Conservation (phyloP, 2,329 filamentous ascomycete genomes). For the Metarhizium brunneum region DNA sequence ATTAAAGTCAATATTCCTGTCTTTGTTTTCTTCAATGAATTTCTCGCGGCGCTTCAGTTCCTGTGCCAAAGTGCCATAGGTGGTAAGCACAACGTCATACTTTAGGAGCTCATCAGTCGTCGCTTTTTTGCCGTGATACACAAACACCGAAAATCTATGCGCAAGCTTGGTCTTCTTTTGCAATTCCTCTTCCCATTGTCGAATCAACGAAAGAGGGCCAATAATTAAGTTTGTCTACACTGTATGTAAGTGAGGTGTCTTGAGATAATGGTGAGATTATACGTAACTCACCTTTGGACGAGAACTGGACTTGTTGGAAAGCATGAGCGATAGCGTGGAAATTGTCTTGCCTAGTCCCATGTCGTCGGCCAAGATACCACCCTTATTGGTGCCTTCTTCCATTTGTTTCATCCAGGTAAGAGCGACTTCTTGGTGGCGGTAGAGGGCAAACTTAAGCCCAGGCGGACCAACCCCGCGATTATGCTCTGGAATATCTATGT, state of each 20-base stretch:
- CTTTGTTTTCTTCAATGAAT: constrained; percentile 39
- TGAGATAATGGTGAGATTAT: constrained; percentile 12
- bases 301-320: constrained; percentile 51
- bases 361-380: constrained; percentile 86
- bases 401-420: constrained; percentile 78
- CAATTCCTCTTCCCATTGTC: constrained; percentile 81
- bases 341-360: constrained; percentile 93
- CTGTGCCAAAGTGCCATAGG: constrained; percentile 63
- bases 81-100: constrained; percentile 76
- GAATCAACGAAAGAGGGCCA: constrained; percentile 68
- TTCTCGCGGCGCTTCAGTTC: constrained; percentile 54
- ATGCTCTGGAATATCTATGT: constrained; percentile 53
- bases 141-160: constrained; percentile 53
- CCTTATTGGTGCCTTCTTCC: constrained; percentile 67
- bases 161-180: constrained; percentile 52
- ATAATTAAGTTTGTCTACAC: constrained; percentile 72
- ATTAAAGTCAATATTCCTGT: constrained; percentile 27
- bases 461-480: constrained; percentile 60
- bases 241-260: constrained; percentile 20
- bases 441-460: constrained; percentile 58
- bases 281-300: constrained; percentile 23
- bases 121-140: constrained; percentile 62
- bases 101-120: constrained; percentile 50
- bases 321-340: constrained; percentile 69
- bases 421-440: constrained; percentile 76